Base-by-base conservation (phyloP, 768 basidiomycete species). In the Plicaturopsis crispa region DNA sequence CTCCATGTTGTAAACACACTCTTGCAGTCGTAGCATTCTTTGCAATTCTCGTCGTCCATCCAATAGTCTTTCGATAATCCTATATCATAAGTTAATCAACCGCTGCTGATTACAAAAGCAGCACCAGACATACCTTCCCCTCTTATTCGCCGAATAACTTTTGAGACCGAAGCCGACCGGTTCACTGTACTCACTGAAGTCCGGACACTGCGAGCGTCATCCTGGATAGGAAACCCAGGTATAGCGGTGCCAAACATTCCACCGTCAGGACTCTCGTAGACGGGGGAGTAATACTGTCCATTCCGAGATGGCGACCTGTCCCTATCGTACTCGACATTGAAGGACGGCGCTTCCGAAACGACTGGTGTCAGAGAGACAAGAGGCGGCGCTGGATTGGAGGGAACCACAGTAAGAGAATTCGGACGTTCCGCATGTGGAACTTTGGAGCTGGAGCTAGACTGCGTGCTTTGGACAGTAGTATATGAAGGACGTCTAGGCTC, bases 11-110 rank as follows among this genome's bases (percentile, higher is more conserved):
- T 89, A 62, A 99, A 99, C 35, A 86, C 70, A 47, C 86, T 88
- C 59, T 90, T 89, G 66, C 92, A 96, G 58, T 93, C 92, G 55
- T 90, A 94, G 53, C 92, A 94, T 51, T 96, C 91, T 54, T 85
- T 96, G 51, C 88, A 89, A 39, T 86, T 84, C 52, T 90, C 90
- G 53, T 97, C 93, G 44, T 91, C 88, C 92, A 98, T 97, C 96
- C 96, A 99, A 54, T 97, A 97, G 52, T 96, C 89, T 46, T 82
- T 78, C 17, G 88, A 89, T 14, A 94, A 54, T n/a, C 87, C 88
- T 89, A 36, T 48, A 47, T 34, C 35, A 36, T 14, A 37, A 40
- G 20, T 24, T 30, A 31, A 33, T 24, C 33, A 24, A 33, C 40
- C 35, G 21, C 24, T 12, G 4, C 11, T 39, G 33, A 40, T 24